Conservation (phyloP, 768 basidiomycete genomes). For the Podaxis sp. region DNA sequence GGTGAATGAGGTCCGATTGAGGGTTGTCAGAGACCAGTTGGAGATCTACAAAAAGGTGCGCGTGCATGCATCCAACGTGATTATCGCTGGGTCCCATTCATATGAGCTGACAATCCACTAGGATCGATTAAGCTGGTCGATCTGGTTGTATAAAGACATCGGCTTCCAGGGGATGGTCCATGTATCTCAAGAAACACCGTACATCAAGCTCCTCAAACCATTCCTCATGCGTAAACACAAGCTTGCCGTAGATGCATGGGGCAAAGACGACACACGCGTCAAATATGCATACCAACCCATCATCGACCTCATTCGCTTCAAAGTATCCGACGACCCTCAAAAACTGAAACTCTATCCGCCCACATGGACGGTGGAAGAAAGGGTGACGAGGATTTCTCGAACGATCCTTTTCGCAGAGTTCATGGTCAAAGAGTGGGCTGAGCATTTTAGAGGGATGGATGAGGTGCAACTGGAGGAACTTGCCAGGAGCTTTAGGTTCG, state of each 20-base stretch:
- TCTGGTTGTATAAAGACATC: slow-evolving; percentile 85
- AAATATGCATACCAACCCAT: slow-evolving; percentile 61
- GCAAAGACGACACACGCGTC: slow-evolving; percentile 59
- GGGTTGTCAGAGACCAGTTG: slow-evolving; percentile 69
- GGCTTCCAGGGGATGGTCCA: slow-evolving; percentile 84
- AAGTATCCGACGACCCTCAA: slow-evolving; percentile 41
- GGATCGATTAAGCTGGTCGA: slow-evolving; percentile 72
- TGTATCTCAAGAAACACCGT: slow-evolving; percentile 60
- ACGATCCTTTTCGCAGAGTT: slow-evolving; percentile 70
- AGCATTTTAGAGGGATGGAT: slow-evolving; percentile 55
- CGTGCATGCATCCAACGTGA: not conserved
- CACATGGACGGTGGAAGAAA: slow-evolving; percentile 55
- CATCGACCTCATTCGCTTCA: slow-evolving; percentile 51
- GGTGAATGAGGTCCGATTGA: slow-evolving; percentile 62
- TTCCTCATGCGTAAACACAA: slow-evolving; percentile 74
- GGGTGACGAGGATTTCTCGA: slow-evolving; percentile 61
- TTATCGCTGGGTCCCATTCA: not conserved
- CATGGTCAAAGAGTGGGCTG: slow-evolving; percentile 69
- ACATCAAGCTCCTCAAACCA: slow-evolving; percentile 60
- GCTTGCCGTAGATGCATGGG: slow-evolving; percentile 76
- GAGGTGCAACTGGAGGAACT: slow-evolving; percentile 62
- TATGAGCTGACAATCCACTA: slow-evolving; percentile 15
- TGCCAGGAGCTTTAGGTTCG: slow-evolving; percentile 70
- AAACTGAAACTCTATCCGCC: slow-evolving; percentile 52
- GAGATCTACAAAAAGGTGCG: slow-evolving; percentile 61